phyloP scores from a whole-genome alignment of 2,329 filamentous ascomycete genomes.

The Fusarium solani-melongenae region DNA sequence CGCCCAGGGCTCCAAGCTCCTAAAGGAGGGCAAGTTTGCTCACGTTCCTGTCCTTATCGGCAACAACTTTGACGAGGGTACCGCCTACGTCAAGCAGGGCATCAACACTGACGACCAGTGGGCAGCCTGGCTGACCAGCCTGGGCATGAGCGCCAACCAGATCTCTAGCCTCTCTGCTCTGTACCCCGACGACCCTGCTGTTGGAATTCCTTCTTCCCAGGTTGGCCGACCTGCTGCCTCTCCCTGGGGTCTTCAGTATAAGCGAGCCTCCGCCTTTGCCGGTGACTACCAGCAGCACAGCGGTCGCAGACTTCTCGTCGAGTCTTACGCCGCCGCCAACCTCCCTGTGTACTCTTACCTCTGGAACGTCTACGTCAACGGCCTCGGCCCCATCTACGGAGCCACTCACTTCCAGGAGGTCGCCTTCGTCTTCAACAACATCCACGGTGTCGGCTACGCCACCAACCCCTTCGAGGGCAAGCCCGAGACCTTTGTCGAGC shows the following conservation, averaged over 20 bases:
- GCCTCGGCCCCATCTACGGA: constrained; percentile 53
- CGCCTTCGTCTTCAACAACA: constrained; percentile 52
- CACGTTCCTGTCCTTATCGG: constrained; percentile 71
- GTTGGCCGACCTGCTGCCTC: constrained; percentile 44
- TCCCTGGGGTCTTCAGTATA: constrained; percentile 59
- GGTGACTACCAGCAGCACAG: constrained; percentile 68
- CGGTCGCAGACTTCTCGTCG: constrained; percentile 62
- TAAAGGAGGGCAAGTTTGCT: constrained; percentile 69
- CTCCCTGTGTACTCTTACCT: constrained; percentile 62
- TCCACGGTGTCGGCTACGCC: constrained; percentile 54
- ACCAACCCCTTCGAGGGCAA: constrained; percentile 53
- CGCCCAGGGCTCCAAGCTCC: constrained; percentile 58
- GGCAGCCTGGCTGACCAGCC: constrained; percentile 34
- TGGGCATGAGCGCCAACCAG: constrained; percentile 38
- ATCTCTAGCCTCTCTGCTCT: constrained; percentile 52
- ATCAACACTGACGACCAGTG: constrained; percentile 68
- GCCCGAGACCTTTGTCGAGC: constrained; percentile 48
- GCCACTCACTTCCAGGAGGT: constrained; percentile 43
- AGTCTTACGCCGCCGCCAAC: constrained; percentile 60
- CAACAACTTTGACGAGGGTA: constrained; percentile 73
- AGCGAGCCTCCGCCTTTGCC: constrained; percentile 63
- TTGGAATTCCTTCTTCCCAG: constrained; percentile 59
- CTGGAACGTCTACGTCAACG: constrained; percentile 60
- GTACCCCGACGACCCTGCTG: constrained; percentile 62
- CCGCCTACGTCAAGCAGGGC: constrained; percentile 62